Percentiles rank a stretch among this genome's conserved stretches.
Evolutionary conservation across 257 asterid genomes (phyloP).

Genomic region (Lantana camara): DNA sequence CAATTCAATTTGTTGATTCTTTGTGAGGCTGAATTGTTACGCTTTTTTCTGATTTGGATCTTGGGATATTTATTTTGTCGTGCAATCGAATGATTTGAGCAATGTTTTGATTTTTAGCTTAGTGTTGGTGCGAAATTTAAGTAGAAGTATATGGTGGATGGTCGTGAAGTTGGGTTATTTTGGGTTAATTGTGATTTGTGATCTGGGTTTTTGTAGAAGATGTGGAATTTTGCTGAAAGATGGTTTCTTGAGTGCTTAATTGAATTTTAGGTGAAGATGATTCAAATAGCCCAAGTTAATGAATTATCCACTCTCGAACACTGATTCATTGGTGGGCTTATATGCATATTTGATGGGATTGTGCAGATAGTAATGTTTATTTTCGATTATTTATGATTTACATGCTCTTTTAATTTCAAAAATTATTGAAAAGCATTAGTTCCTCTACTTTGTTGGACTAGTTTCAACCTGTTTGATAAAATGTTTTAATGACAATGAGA

Average conservation of each 20-base stretch:
- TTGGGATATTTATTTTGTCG: no score
- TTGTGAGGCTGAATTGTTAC: not conserved
- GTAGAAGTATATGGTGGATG: not conserved
- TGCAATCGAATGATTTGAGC: not conserved
- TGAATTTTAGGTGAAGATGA: constrained; percentile 2
- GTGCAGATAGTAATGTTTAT: not conserved
- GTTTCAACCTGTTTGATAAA: no score
- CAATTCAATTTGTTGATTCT: not conserved
- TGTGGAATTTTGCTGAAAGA: constrained; percentile 4
- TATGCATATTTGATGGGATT: not conserved
- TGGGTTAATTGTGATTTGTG: constrained; percentile 11
- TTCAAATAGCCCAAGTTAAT: not conserved
- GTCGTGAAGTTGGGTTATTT: not conserved
- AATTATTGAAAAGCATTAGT: constrained; percentile 8
- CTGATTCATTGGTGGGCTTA: not conserved
- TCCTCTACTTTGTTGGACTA: no score
- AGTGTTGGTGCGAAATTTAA: constrained; percentile 9
- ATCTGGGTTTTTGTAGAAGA: constrained; percentile 21
- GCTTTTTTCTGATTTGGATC: constrained; percentile 20
- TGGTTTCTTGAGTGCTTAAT: constrained; percentile 15
- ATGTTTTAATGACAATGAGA: no score
- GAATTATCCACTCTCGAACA: constrained; percentile 17
- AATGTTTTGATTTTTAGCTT: constrained; percentile 12
- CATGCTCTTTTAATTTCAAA: not conserved
- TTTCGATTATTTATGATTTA: not conserved